Percentiles rank a stretch among this genome's conserved stretches.
phyloP scores from a whole-genome alignment of 108 stramenopile genomes.

The Conticribra guillardii region DNA sequence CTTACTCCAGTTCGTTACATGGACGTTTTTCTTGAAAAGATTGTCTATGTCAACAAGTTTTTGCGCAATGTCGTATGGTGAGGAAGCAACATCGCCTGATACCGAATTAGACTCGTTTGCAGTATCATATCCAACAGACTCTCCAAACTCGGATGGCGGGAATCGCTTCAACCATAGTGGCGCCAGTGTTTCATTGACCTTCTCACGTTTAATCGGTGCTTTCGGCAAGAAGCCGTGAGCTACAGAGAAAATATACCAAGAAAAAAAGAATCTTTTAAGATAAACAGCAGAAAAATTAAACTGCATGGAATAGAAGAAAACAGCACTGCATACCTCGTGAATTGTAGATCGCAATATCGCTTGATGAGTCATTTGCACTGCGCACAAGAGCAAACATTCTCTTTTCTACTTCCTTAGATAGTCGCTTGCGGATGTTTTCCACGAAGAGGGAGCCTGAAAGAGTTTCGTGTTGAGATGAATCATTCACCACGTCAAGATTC shows the following conservation, averaged over 20 bases:
- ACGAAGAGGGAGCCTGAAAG: slow-evolving; percentile 47
- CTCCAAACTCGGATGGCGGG: slow-evolving; percentile 17
- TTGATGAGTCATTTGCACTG: slow-evolving; percentile 59
- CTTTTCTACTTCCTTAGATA: slow-evolving; percentile 23
- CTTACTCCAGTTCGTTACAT: background rate
- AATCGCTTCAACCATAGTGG: slow-evolving; percentile 37
- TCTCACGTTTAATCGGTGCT: slow-evolving; percentile 16
- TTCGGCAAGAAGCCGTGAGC: background rate
- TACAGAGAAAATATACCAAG: too few relatives aligned
- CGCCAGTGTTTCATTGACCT: slow-evolving; percentile 39
- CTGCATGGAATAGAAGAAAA: too few relatives aligned
- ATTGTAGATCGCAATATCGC: slow-evolving; percentile 48
- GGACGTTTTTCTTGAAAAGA: slow-evolving; percentile 1
- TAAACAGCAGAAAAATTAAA: too few relatives aligned
- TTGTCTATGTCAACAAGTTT: slow-evolving; percentile 11
- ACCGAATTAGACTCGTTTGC: background rate
- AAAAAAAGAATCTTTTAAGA: too few relatives aligned
- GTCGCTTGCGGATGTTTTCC: slow-evolving; percentile 1
- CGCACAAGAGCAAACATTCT: slow-evolving; percentile 53
- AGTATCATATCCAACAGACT: background rate
- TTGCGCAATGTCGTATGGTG: slow-evolving; percentile 11
- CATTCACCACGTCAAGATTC: slow-evolving; percentile 53
- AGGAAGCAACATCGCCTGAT: slow-evolving; percentile 9
- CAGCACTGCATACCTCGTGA: slow-evolving; percentile 47
- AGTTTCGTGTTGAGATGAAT: slow-evolving; percentile 4